Evolutionary conservation across 768 basidiomycete species (phyloP).

Genomic region (Tremella fuciformis): DNA sequence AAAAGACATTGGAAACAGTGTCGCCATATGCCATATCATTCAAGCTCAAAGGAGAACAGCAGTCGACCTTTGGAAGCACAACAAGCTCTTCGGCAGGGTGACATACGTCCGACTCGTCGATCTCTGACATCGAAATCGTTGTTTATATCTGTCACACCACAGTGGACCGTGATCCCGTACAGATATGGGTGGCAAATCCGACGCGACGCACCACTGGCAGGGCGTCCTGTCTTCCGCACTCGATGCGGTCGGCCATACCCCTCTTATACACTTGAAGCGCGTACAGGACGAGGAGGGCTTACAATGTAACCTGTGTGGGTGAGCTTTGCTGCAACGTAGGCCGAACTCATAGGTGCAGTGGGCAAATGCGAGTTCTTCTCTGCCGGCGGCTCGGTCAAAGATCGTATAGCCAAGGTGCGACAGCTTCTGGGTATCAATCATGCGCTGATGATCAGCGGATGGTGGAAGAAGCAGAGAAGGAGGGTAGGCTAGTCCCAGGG

Average conservation of each 20-base stretch:
- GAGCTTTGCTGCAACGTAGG: background rate
- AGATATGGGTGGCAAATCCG: slow-evolving; percentile 2
- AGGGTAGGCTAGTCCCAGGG: slow-evolving; percentile 79
- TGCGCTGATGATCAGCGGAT: slow-evolving; percentile 60
- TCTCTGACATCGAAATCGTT: no score
- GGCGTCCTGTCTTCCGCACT: slow-evolving; percentile 71
- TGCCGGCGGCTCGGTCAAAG: slow-evolving; percentile 91
- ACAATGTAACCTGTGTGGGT: slow-evolving; percentile 84
- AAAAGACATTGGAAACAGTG: no score
- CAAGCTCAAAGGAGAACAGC: no score
- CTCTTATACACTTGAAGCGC: slow-evolving; percentile 79
- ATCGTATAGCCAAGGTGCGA: slow-evolving; percentile 75
- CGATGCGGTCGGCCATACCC: slow-evolving; percentile 85
- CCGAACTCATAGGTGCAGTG: slow-evolving; percentile 56
- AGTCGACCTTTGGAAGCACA: no score
- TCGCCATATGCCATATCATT: no score
- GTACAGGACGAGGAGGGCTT: slow-evolving; percentile 70
- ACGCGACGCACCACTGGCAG: slow-evolving; percentile 49
- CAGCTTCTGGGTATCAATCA: no score
- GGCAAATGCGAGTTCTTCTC: slow-evolving; percentile 88
- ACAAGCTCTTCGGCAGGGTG: no score
- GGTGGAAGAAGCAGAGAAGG: slow-evolving; percentile 88
- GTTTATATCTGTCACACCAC: no score
- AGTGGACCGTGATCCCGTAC: no score
- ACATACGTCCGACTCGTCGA: no score